Percentiles rank a stretch among this genome's conserved stretches.
phyloP scores from a whole-genome alignment of 2,329 filamentous ascomycete species.

The Fusarium virguliforme region DNA sequence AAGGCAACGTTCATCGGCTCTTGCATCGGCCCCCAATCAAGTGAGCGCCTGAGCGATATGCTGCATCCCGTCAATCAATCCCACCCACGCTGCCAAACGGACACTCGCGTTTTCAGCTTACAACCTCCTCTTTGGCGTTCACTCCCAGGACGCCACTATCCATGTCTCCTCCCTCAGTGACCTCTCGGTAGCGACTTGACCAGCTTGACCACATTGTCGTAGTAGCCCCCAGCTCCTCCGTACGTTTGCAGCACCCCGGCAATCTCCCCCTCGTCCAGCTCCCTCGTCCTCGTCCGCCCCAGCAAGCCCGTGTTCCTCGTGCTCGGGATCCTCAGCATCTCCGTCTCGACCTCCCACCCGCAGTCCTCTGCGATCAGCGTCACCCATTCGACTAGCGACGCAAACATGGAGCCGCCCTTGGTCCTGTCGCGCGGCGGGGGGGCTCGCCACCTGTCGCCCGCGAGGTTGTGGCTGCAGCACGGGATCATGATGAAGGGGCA shows the following conservation, averaged over 20 bases:
- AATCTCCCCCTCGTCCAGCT: constrained; percentile 58
- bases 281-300: constrained; percentile 68
- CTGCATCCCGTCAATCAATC: background rate
- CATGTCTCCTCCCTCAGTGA: constrained; percentile 32
- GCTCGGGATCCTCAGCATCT: constrained; percentile 91
- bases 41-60: background rate
- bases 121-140: background rate
- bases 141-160: background rate
- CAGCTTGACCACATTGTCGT: constrained; percentile 74
- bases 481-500: constrained; percentile 94
- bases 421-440: constrained; percentile 67
- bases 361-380: constrained; percentile 78
- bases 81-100: background rate
- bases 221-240: constrained; percentile 71
- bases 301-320: constrained; percentile 89
- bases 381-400: constrained; percentile 86
- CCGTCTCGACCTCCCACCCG: constrained; percentile 84
- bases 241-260: constrained; percentile 65
- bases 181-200: constrained; percentile 62
- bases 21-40: background rate
- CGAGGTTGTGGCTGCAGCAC: constrained; percentile 92
- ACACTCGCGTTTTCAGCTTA: background rate
- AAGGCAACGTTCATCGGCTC: background rate
- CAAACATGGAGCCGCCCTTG: constrained; percentile 80
- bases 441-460: constrained; percentile 81